A percentile compares a stretch with the other conserved stretches of the same genome.
phyloP scores from a whole-genome alignment of 805 yeast genomes.

The Blastobotrys chiropterorum region DNA sequence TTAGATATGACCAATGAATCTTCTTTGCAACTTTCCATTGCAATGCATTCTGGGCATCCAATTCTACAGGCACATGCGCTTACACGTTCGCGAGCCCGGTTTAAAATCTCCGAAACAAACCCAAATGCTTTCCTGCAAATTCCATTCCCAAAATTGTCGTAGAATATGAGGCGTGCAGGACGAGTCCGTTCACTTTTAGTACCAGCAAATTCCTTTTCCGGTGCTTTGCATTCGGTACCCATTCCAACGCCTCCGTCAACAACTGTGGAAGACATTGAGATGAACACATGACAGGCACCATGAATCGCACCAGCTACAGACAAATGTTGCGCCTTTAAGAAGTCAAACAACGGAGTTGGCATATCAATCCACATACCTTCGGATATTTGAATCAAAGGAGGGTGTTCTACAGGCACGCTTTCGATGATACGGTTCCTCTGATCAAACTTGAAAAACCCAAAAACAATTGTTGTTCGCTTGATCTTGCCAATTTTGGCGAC shows the following conservation, averaged over 20 bases:
- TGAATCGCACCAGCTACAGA: constrained; percentile 90
- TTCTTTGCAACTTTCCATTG: constrained; percentile 76
- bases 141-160: constrained; percentile 82
- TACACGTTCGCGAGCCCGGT: constrained; percentile 49
- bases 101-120: constrained; percentile 58
- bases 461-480: constrained; percentile 66
- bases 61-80: constrained; percentile 52
- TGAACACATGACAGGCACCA: constrained; percentile 88
- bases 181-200: constrained; percentile 65
- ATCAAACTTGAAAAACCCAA: constrained; percentile 89
- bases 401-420: constrained; percentile 86
- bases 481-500: constrained; percentile 62
- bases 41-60: constrained; percentile 85
- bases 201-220: constrained; percentile 87
- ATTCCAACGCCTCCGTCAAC: constrained; percentile 58
- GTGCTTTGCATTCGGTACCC: constrained; percentile 93
- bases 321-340: constrained; percentile 50
- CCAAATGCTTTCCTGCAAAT: constrained; percentile 74
- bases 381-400: constrained; percentile 63
- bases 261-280: constrained; percentile 69
- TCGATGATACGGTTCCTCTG: constrained; percentile 74
- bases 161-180: constrained; percentile 81
- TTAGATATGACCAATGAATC: constrained; percentile 77
- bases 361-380: constrained; percentile 93
- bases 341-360: constrained; percentile 55